phyloP scores from a whole-genome alignment of 768 basidiomycete species.

The Termitomyces sp. region DNA sequence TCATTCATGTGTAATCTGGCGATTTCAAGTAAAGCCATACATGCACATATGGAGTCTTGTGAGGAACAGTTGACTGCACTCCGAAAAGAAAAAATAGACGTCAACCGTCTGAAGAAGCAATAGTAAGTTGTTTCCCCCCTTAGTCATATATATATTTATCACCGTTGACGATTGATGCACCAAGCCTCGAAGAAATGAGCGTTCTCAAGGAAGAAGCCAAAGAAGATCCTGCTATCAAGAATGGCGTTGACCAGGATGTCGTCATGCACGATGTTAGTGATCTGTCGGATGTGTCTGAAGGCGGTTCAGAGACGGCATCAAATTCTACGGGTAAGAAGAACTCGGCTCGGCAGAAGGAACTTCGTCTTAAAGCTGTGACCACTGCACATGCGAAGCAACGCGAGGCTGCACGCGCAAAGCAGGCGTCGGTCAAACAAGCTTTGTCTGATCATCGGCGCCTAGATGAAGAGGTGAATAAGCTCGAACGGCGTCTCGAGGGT shows the following conservation, averaged over 20 bases:
- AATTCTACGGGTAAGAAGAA: slow-evolving; percentile 39
- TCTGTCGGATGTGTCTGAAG: slow-evolving; percentile 70
- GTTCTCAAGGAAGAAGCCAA: slow-evolving; percentile 55
- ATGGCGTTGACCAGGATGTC: slow-evolving; percentile 54
- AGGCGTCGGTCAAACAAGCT: slow-evolving; percentile 77
- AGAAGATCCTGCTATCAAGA: slow-evolving; percentile 40
- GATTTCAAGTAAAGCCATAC: slow-evolving; percentile 85
- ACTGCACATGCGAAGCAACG: slow-evolving; percentile 76
- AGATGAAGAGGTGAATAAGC: slow-evolving; percentile 83
- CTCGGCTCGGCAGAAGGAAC: slow-evolving; percentile 46
- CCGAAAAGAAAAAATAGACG: slow-evolving; percentile 93
- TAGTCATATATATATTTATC: neutral
- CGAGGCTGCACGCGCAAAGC: slow-evolving; percentile 74
- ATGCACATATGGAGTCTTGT: slow-evolving; percentile 85
- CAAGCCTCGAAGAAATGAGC: slow-evolving; percentile 73
- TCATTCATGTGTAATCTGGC: slow-evolving; percentile 88
- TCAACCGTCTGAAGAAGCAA: slow-evolving; percentile 86
- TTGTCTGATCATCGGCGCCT: slow-evolving; percentile 79
- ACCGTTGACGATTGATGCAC: slow-evolving; percentile 5
- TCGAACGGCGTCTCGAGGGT: slow-evolving; percentile 75
- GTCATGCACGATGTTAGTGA: slow-evolving; percentile 67
- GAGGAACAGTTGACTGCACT: slow-evolving; percentile 89
- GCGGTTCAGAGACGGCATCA: slow-evolving; percentile 57
- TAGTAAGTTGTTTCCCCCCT: slow-evolving; percentile 53
- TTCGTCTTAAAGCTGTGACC: slow-evolving; percentile 48